Conservation (phyloP, 2,329 filamentous ascomycete genomes). For the Colletotrichum sp. region DNA sequence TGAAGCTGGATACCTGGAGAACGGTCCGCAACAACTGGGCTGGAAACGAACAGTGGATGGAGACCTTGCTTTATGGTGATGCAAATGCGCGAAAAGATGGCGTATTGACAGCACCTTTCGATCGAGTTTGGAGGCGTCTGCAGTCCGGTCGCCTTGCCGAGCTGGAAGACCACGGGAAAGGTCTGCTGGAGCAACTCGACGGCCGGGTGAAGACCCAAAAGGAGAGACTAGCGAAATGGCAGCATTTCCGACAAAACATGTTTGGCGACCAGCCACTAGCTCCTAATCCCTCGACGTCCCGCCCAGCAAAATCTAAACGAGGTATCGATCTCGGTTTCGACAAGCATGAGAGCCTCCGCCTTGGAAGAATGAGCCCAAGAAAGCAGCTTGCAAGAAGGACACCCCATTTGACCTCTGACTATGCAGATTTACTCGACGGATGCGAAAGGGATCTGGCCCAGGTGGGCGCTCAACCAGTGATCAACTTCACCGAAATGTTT, state of each 20-base stretch:
- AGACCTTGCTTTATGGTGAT: slow-evolving; percentile 73
- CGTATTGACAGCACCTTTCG: slow-evolving; percentile 71
- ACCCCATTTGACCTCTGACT: slow-evolving; percentile 41
- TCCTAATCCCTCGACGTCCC: slow-evolving; percentile 27
- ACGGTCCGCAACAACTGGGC: slow-evolving; percentile 77
- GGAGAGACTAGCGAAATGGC: slow-evolving; percentile 74
- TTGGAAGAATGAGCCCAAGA: slow-evolving; percentile 37
- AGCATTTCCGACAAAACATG: slow-evolving; percentile 63
- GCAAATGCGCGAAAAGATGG: slow-evolving; percentile 59
- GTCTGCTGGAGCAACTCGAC: slow-evolving; percentile 75
- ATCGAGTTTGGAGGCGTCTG: slow-evolving; percentile 73
- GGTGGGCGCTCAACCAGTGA: slow-evolving; percentile 25
- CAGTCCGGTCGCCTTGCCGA: slow-evolving; percentile 63
- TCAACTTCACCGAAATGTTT: slow-evolving; percentile 26
- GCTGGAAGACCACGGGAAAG: slow-evolving; percentile 54
- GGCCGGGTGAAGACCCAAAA: slow-evolving; percentile 69
- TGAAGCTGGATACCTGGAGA: slow-evolving; percentile 58
- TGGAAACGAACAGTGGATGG: slow-evolving; percentile 76
- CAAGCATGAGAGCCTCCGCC: slow-evolving; percentile 53
- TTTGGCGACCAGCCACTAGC: slow-evolving; percentile 35
- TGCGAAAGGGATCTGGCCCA: slow-evolving; percentile 46
- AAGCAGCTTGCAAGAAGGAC: slow-evolving; percentile 27
- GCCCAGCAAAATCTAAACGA: slow-evolving; percentile 32
- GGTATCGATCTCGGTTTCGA: slow-evolving; percentile 61
- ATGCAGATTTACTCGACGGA: slow-evolving; percentile 45